Base-by-base conservation (phyloP, 164 flowering plant species). In the Akebia trifoliata region DNA sequence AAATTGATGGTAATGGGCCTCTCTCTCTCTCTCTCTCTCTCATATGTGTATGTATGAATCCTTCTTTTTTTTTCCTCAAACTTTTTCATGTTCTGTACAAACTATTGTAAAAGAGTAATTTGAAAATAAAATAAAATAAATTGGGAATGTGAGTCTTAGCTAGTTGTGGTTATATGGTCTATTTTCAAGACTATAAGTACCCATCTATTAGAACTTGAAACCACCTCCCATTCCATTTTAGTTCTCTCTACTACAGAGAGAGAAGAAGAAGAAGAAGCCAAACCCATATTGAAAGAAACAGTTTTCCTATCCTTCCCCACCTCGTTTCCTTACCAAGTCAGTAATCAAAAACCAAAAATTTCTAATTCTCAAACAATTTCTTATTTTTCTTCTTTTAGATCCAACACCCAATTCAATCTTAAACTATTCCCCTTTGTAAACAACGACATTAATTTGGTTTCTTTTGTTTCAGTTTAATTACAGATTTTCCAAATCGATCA, bases 401-500 rank as follows among this genome's bases (percentile, higher is more conserved):
- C 1, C 11, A 7, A 4, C 11, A 29, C 36, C 50, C 50, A 43
- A 29, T 43, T 44, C 51, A 43, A n/a, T n/a, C n/a, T n/a, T n/a
- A 49, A 8, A 12, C n/a, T 14, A 38, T 18, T 55, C n/a, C n/a
- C n/a, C n/a, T n/a, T n/a, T n/a, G n/a, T n/a, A n/a, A 54, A 43
- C 21, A 29, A n/a, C 51, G 21, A 49, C 60, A 11, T 62, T 10
- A 47, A 8, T 36, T 35, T 54, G 42, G 32, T 53, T 61, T 58
- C 50, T 48, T 28, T 28, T 50, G 31, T 28, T 65, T 64, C 70
- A 62, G 75, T 63, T 47, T 20, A 56, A 67, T n/a, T 54, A 75
- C 61, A 81, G 82, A 69, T 68, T 76, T 76, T 8, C 74, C 75
- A 2, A 63, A 49, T 55, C 73, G 62, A 66, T 56, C 52, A 26